Evolutionary conservation across 23 red algal species (phyloP), one percentile per base, ranked within the genome.

Genomic region (Gracilaria caudata): DNA sequence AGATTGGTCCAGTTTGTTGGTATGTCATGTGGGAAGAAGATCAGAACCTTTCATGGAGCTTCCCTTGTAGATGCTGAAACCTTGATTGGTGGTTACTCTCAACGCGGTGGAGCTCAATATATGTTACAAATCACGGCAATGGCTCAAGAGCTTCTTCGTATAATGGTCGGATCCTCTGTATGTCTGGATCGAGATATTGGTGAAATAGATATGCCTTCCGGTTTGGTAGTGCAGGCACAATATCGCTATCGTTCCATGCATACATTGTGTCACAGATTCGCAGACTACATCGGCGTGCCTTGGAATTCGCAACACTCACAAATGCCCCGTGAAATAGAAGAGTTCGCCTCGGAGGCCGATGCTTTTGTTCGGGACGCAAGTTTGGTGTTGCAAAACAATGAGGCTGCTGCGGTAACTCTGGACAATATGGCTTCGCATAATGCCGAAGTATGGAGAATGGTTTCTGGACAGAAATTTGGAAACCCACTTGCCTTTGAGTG

Each of bases 401-500:
- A 75, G 25, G 11, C 0, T 75, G 38, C 39, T 30, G 9, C 23
- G 17, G 1, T 28, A 13, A 10, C 37, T 4, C 5, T 75, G 21
- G 24, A 75, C 13, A 29, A 9, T 21, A 75, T 75, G 70, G 43
- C 37, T 47, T 75, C 20, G 24, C 7, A 43, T 36, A 46, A 17
- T 21, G 28, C 14, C 21, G 70, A 75, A 75, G n/a, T 75, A 9
- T 34, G 37, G 70, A 75, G 24, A 46, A 49, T 75, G 21, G 70
- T 17, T 29, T 43, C 70, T 29, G 24, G 4, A 11, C 70, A 75
- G 32, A 49, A 43, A 7, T 24, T 25, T 5, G 28, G 37, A 40
- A 41, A 24, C 28, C 17, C 75, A 0, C 73, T 33, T 26, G 25
- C 78, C 24, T 99, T 99, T 49, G 83, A 82, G 51, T 99, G 97